Conservation (phyloP, 2,329 filamentous ascomycete species). For the Pestalotiopsis sp. region DNA sequence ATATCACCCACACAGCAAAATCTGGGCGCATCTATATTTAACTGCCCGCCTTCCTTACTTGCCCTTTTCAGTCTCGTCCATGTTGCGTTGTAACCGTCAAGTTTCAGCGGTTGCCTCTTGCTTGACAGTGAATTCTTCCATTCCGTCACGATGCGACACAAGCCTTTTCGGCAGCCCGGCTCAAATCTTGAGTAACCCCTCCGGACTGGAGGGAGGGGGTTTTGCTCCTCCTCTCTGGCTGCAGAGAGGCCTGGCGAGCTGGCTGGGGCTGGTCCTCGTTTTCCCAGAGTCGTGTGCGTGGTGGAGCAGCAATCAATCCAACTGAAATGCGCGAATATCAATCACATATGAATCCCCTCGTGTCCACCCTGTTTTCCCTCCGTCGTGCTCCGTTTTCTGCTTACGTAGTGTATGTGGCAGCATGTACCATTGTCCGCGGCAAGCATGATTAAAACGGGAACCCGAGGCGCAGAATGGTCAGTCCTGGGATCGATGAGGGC, state of each 20-base stretch:
- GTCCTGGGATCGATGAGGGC: neutral
- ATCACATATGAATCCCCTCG: neutral
- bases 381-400: neutral
- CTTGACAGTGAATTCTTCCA: slow-evolving; percentile 6
- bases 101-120: neutral
- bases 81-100: neutral
- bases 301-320: slow-evolving; percentile 6
- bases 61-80: slow-evolving; percentile 2
- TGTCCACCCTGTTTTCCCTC: neutral
- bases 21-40: neutral
- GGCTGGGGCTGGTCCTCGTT: neutral
- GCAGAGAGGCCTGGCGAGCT: neutral
- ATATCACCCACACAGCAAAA: neutral
- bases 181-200: slow-evolving; percentile 2
- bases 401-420: neutral
- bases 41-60: neutral
- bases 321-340: slow-evolving; percentile 9
- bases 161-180: slow-evolving; percentile 9
- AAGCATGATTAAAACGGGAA: neutral
- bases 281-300: slow-evolving; percentile 12
- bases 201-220: neutral
- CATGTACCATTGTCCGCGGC: neutral
- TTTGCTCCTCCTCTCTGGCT: neutral
- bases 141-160: slow-evolving; percentile 11
- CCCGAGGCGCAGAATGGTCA: neutral